Percentiles rank a stretch among this genome's conserved stretches.
phyloP scores from a whole-genome alignment of 345 rosid species.

The Jatropha curcas region DNA sequence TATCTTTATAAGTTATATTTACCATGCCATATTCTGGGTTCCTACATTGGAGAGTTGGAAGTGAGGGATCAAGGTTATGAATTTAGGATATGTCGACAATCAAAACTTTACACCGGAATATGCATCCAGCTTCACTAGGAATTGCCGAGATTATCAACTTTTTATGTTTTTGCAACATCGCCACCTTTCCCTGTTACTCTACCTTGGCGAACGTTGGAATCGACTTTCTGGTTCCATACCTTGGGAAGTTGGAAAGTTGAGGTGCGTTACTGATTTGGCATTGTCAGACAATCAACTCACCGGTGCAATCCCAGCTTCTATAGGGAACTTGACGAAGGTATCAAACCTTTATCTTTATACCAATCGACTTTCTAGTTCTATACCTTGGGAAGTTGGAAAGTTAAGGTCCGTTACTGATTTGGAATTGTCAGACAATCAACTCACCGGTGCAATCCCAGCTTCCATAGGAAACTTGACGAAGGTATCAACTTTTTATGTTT shows the following conservation, averaged over 20 bases:
- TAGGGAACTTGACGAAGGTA: conserved; percentile 14
- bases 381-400: conserved; percentile 13
- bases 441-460: background rate
- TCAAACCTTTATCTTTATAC: rapidly evolving
- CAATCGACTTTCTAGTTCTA: conserved; percentile 10
- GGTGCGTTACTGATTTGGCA: background rate
- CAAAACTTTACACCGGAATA: too few species aligned
- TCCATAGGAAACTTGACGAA: conserved; percentile 10
- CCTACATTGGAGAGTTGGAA: conserved; percentile 7
- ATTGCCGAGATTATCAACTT: too few species aligned
- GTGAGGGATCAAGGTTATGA: too few species aligned
- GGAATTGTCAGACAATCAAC: background rate
- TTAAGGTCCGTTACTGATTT: background rate
- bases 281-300: background rate
- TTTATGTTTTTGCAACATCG: too few species aligned
- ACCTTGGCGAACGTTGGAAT: too few species aligned
- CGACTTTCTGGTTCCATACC: conserved; percentile 1
- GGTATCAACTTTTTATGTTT: background rate
- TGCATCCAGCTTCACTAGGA: too few species aligned
- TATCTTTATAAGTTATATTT: too few species aligned
- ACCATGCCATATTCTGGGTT: background rate
- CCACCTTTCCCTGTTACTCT: too few species aligned
- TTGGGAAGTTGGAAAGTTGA: background rate
- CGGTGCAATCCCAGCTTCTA: background rate
- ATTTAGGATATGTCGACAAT: too few species aligned